phyloP scores from a whole-genome alignment of 2,329 filamentous ascomycete genomes.

The Cordyceps javanica region DNA sequence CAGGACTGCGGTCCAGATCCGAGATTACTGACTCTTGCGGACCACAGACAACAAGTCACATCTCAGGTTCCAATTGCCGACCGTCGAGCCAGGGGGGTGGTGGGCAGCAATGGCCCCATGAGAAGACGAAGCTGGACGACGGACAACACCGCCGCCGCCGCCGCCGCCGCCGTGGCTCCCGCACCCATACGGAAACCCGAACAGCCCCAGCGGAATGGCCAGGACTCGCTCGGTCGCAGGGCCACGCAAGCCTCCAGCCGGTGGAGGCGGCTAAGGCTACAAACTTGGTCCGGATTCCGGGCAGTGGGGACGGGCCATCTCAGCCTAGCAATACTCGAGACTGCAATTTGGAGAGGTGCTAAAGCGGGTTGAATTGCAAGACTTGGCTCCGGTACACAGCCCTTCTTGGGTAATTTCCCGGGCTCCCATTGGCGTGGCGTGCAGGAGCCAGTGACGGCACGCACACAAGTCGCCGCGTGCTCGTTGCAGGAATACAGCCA shows the following conservation, averaged over 20 bases:
- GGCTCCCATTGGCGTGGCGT: neutral
- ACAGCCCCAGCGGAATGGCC: neutral
- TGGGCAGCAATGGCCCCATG: neutral
- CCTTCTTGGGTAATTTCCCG: neutral
- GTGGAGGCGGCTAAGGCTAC: conserved; percentile 1
- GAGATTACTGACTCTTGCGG: conserved; percentile 2
- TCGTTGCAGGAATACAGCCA: neutral
- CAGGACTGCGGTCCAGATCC: neutral
- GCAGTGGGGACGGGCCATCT: conserved; percentile 1
- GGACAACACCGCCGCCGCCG: neutral
- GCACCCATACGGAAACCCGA: neutral
- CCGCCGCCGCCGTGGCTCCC: neutral
- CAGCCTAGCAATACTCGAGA: conserved; percentile 3
- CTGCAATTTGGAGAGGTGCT: neutral
- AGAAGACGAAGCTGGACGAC: neutral
- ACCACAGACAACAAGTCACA: neutral
- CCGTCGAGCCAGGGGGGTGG: neutral
- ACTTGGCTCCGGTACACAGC: conserved; percentile 10
- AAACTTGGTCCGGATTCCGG: conserved; percentile 10
- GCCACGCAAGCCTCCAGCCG: conserved; percentile 9
- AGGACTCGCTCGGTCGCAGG: neutral
- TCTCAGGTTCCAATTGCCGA: neutral
- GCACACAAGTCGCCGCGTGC: neutral
- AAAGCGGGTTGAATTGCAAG: neutral
- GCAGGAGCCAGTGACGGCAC: neutral